Base-by-base conservation (phyloP, 2,329 filamentous ascomycete genomes). In the Amylocarpus encephaloides region DNA sequence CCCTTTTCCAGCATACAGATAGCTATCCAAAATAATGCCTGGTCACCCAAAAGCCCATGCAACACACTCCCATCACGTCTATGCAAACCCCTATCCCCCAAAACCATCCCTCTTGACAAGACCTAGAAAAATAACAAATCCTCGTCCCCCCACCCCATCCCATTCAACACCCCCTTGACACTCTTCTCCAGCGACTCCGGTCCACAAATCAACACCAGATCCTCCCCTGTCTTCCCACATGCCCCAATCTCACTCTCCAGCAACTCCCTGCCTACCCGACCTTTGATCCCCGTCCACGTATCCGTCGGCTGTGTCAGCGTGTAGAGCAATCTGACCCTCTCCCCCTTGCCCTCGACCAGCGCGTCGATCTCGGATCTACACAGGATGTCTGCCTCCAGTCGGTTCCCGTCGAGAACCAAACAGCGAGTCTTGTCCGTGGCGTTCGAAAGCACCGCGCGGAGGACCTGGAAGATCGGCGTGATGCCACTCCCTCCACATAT, bases 401-500 rank as follows among this genome's bases (percentile, higher is more conserved):
- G 73, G 61, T 96, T 96, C 0, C 89, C 88, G 61, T 95, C 77
- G 0, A 96, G 71, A 0, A 96, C 75, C 1, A 85, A 69, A 62
- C 88, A 95, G 2, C 66, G 70, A 0, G 87, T 93, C 7, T 67
- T 58, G 62, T 92, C 87, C 0, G 72, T 65, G 1, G 65, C 59
- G 55, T 92, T 80, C 41, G 77, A 73, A 66, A 90, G 77, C 0
- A 94, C 79, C 0, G 87, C 85, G 6, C 87, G 75, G 46, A 94
- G 72, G 2, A 95, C 86, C 63, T 93, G 87, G 65, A 84, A 93
- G 56, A 95, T 87, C 0, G 91, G 91, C n/a, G 91, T 95, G 62
- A 96, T 86, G 1, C 91, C 91, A n/a, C 81, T 88, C 5, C 91
- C 91, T 12, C 79, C 91, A 60, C 88, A 93, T 30, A 95, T 82